These are phyloP conservation scores for Claviceps sp. DNA, from an alignment of 2,329 filamentous ascomycete genomes.

Conservation along the genomic window DNA sequence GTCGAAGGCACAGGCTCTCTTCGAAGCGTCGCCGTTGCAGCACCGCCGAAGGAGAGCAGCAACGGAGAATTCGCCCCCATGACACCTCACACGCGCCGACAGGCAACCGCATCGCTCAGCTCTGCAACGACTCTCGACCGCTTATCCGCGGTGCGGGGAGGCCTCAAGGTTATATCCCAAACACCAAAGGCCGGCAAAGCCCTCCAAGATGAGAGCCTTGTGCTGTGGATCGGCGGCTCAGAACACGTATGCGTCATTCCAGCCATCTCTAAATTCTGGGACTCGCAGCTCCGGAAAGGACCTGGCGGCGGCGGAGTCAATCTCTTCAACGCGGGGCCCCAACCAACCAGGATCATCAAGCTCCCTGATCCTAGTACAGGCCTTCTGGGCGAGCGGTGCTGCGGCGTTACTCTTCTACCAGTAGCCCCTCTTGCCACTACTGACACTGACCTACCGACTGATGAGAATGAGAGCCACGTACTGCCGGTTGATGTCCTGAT, in stretches of 20 bases:
- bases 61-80: constrained; percentile 46
- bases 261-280: constrained; percentile 43
- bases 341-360: constrained; percentile 42
- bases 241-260: constrained; percentile 46
- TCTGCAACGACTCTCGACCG: constrained; percentile 34
- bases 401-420: constrained; percentile 32
- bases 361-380: constrained; percentile 39
- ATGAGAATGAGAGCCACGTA: constrained; percentile 17
- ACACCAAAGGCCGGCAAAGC: constrained; percentile 26
- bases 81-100: constrained; percentile 47
- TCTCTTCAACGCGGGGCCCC: constrained; percentile 37
- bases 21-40: constrained; percentile 23
- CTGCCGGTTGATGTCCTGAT: constrained; percentile 41
- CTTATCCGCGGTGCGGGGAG: constrained; percentile 37
- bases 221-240: constrained; percentile 42
- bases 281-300: constrained; percentile 40
- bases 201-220: constrained; percentile 38
- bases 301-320: constrained; percentile 39
- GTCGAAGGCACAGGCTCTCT: constrained; percentile 46
- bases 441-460: constrained; percentile 10
- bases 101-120: constrained; percentile 32
- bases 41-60: constrained; percentile 23
- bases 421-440: constrained; percentile 15
- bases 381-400: constrained; percentile 43
- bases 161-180: constrained; percentile 35